Conservation (phyloP, 2,329 filamentous ascomycete species). For the Aspergillus puulaauensis region DNA sequence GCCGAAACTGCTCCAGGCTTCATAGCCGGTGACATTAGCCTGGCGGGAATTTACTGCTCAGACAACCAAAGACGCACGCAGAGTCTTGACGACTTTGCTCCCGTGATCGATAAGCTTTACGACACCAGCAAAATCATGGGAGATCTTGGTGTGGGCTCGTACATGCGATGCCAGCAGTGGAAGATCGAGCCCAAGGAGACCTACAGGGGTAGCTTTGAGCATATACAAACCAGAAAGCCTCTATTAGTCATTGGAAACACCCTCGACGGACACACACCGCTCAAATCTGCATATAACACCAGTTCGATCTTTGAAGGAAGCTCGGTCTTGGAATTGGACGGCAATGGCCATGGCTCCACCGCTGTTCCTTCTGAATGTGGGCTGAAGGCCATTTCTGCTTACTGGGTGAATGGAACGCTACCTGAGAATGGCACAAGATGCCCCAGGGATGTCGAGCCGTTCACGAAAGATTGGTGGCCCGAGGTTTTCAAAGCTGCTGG, state of each 20-base stretch:
- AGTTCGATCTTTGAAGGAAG: slow-evolving; percentile 25
- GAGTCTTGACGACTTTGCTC: background rate
- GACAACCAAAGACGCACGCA: slow-evolving; percentile 4
- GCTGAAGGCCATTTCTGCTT: slow-evolving; percentile 3
- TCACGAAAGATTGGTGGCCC: background rate
- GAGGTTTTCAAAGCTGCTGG: slow-evolving; percentile 1
- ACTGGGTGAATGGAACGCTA: slow-evolving; percentile 5
- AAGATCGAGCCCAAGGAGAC: slow-evolving; percentile 13
- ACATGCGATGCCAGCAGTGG: slow-evolving; percentile 11
- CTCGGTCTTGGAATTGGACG: slow-evolving; percentile 23
- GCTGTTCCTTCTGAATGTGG: background rate
- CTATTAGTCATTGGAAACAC: slow-evolving; percentile 27
- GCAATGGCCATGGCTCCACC: slow-evolving; percentile 16
- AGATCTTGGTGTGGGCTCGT: background rate
- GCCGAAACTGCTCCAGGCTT: background rate
- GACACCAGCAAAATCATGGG: background rate
- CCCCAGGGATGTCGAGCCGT: background rate
- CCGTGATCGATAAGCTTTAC: background rate
- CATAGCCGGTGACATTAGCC: background rate
- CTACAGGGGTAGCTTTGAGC: slow-evolving; percentile 15
- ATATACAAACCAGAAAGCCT: slow-evolving; percentile 22
- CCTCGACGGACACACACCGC: slow-evolving; percentile 25
- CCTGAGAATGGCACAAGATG: slow-evolving; percentile 4
- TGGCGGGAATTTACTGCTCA: slow-evolving; percentile 3
- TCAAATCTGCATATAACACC: slow-evolving; percentile 22